Conservation (phyloP, 441 rosid species). For the Theobroma grandiflorum region DNA sequence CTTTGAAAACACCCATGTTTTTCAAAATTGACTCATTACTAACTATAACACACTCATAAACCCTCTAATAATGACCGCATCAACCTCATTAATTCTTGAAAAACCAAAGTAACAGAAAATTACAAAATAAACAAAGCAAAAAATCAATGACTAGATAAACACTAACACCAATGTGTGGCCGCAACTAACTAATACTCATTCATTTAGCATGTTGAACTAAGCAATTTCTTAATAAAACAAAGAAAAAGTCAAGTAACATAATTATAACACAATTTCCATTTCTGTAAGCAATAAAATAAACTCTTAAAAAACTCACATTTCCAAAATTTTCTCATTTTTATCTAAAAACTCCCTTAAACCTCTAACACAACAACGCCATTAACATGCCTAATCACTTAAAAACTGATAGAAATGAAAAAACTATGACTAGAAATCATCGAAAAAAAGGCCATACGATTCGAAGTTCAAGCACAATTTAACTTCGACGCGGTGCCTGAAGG, state of each 20-base stretch:
- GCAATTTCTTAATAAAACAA: not conserved
- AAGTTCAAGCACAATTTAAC: not conserved
- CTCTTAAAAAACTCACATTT: not conserved
- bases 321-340: not conserved
- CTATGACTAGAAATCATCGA: not conserved
- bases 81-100: not conserved
- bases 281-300: not conserved
- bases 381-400: slow-evolving; percentile 16
- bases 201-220: not conserved
- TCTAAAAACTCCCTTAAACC: not conserved
- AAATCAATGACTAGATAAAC: not conserved
- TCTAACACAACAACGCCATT: slow-evolving; percentile 4
- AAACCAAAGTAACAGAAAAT: not conserved
- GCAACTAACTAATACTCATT: slow-evolving; percentile 9
- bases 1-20: not conserved
- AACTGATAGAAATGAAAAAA: not conserved
- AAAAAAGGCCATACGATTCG: not conserved
- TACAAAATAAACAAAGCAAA: slow-evolving; percentile 2
- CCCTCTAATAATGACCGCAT: not conserved
- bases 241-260: not conserved
- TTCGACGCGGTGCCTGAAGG: not conserved
- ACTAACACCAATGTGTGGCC: not conserved
- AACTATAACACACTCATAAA: not conserved
- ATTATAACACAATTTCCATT: not conserved
- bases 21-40: not conserved